Percentiles rank a stretch among this genome's conserved stretches.
Evolutionary conservation across 2,329 filamentous ascomycete species (phyloP).

Genomic region (Colletotrichum noveboracense): DNA sequence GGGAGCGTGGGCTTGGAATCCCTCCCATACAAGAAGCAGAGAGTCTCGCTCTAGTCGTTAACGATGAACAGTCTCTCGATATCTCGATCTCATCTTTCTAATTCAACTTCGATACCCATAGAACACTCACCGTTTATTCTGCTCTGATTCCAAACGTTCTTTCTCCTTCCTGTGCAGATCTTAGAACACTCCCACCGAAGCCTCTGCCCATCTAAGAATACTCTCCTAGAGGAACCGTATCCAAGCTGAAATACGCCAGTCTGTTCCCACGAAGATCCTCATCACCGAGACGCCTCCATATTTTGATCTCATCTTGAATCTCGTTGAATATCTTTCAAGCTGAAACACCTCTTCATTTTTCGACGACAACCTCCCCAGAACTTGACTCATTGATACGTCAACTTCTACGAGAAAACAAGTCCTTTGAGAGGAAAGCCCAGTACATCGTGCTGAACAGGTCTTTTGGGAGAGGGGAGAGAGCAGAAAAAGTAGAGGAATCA

Average conservation of each 20-base stretch:
- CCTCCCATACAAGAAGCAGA: neutral
- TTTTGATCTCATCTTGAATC: neutral
- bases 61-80: neutral
- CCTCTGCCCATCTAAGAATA: neutral
- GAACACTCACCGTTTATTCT: neutral
- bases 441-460: neutral
- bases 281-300: neutral
- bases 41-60: neutral
- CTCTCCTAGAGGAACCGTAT: neutral
- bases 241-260: constrained; percentile 13
- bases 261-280: constrained; percentile 9
- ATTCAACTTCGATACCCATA: neutral
- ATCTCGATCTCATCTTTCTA: neutral
- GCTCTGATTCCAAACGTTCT: neutral
- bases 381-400: neutral
- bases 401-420: neutral
- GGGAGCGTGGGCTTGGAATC: neutral
- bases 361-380: neutral
- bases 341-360: neutral
- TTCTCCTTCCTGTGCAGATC: constrained; percentile 9
- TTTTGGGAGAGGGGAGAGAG: neutral
- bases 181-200: neutral
- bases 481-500: neutral
- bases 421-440: neutral
- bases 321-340: neutral